Evolutionary conservation across 2,329 filamentous ascomycete species (phyloP).

Genomic region (Fusarium sp.): DNA sequence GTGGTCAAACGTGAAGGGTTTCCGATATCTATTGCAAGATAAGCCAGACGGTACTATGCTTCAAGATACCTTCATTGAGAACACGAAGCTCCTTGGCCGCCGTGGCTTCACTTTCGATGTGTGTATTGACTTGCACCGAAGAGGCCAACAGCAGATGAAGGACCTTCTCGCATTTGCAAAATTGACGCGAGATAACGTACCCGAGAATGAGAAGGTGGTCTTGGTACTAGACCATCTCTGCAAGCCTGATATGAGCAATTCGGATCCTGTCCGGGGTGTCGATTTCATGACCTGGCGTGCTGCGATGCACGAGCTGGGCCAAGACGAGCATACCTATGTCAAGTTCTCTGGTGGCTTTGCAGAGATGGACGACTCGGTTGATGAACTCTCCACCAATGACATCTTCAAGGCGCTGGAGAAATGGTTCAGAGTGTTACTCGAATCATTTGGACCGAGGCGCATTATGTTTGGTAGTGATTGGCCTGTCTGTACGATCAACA

Average conservation of each 20-base stretch:
- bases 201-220: background rate
- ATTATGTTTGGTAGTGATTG: background rate
- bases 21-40: background rate
- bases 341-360: background rate
- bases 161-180: background rate
- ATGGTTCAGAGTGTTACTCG: background rate
- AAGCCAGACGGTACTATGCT: background rate
- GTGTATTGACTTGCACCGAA: background rate
- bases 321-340: background rate
- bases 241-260: background rate
- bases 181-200: background rate
- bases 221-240: background rate
- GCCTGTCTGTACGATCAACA: background rate
- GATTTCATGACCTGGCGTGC: background rate
- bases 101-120: background rate
- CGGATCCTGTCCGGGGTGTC: rapidly evolving
- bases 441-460: background rate
- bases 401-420: background rate
- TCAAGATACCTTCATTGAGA: background rate
- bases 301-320: background rate
- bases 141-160: background rate
- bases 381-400: background rate
- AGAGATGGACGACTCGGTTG: background rate
- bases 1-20: background rate
- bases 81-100: background rate